A percentile compares a stretch with the other conserved stretches of the same genome.
Evolutionary conservation across 495 filamentous ascomycete genomes (phyloP).

Genomic region (Lentithecium fluviatile): DNA sequence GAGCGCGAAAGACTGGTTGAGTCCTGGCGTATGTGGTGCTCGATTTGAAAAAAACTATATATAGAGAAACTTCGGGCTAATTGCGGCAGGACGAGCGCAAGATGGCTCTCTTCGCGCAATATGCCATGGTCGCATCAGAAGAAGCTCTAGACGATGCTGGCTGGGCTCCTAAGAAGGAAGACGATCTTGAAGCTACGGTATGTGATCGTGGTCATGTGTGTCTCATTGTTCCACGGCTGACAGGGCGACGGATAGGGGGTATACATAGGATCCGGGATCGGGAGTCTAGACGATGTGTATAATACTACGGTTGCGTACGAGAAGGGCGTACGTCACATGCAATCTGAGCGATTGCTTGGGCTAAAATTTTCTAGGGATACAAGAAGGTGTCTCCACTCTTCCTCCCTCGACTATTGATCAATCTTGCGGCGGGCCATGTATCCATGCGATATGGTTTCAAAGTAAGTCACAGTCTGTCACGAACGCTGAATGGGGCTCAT

Average conservation of each 20-base stretch:
- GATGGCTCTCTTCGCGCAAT: conserved; percentile 91
- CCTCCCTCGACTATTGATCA: conserved; percentile 88
- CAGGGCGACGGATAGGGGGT: conserved; percentile 58
- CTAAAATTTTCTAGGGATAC: conserved; percentile 61
- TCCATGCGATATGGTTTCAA: conserved; percentile 90
- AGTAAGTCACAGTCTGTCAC: conserved; percentile 38
- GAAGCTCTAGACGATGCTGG: conserved; percentile 84
- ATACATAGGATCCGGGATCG: conserved; percentile 94
- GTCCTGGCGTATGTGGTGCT: conserved; percentile 45
- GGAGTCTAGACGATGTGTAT: conserved; percentile 87
- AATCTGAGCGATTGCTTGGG: background rate
- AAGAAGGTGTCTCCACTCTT: conserved; percentile 90
- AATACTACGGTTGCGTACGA: conserved; percentile 74
- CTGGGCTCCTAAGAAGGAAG: conserved; percentile 64
- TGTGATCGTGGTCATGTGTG: background rate
- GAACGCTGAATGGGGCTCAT: background rate
- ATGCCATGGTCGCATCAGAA: conserved; percentile 80
- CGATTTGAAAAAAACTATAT: conserved; percentile 31
- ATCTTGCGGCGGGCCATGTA: conserved; percentile 89
- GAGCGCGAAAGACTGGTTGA: conserved; percentile 75
- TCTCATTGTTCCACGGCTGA: background rate
- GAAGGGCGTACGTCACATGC: conserved; percentile 55
- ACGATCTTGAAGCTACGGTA: conserved; percentile 69
- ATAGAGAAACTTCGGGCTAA: conserved; percentile 3
- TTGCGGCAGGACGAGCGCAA: conserved; percentile 64